Base-by-base conservation (phyloP, 2,329 filamentous ascomycete genomes). In the Diaporthe sp. region DNA sequence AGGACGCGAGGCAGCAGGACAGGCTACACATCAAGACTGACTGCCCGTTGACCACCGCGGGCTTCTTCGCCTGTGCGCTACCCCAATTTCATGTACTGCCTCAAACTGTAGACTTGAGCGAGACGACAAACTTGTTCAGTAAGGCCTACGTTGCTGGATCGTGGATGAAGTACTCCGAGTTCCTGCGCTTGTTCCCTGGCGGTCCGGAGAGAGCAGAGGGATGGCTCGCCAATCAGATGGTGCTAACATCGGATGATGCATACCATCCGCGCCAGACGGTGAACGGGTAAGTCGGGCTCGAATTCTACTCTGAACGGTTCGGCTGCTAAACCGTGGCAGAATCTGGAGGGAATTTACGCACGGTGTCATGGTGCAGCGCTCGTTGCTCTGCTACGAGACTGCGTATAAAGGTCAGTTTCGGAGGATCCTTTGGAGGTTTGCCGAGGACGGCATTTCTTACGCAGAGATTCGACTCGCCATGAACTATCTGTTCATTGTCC, bases 361-460 rank as follows among this genome's bases (percentile, higher is more conserved):
- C 5, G 35, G 45, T 52, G 64, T 35, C 30, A 8, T 38, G 70
- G 89, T 89, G 79, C 90, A 91, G 84, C 91, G 91, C 78, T 89
- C 89, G 0, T 78, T 91, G 3, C 83, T 91, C 64, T 89, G 89
- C 76, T 91, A 91, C 75, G 86, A 90, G 78, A 84, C 82, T 9
- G 87, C 88, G 13, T 91, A 89, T 77, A 84, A 85, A 55, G 86
- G 84, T 80, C 91, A 91, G 77, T 90, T 90, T 17, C 83, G 85
- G 35, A 77, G 84, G 30, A 89, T 87, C 38, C 87, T 91, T 33
- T 84, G 89, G 70, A 86, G 86, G 77, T 88, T 91, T 81, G 88
- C 90, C 68, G 77, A 82, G 15, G 89, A 91, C 75, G 87, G 87
- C 61, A 86, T 91, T 73, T 90, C 91, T 82, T 91, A 91, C 77